Evolutionary conservation across 768 basidiomycete genomes (phyloP).

Genomic region (Rickenella mellea): DNA sequence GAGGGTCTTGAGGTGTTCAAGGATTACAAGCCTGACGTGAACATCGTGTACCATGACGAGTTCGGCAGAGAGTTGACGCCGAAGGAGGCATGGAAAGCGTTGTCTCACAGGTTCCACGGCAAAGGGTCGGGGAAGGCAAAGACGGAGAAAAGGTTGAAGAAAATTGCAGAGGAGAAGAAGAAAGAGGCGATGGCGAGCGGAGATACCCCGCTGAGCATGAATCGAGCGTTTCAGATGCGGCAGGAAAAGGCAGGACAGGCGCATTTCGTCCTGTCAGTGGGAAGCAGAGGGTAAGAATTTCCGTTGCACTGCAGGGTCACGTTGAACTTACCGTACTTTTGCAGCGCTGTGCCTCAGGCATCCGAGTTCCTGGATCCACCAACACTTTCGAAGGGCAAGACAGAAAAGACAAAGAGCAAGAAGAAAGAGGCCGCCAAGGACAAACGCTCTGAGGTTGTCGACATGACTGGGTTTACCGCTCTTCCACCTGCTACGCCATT

Average conservation of each 20-base stretch:
- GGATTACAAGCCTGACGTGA: conserved; percentile 93
- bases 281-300: conserved; percentile 78
- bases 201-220: conserved; percentile 95
- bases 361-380: conserved; percentile 74
- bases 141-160: conserved; percentile 92
- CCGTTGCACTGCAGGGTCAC: not conserved
- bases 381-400: conserved; percentile 74
- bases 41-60: conserved; percentile 95
- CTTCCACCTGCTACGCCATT: conserved; percentile 45
- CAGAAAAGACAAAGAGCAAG: conserved; percentile 75
- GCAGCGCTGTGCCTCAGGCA: conserved; percentile 79
- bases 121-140: conserved; percentile 96
- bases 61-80: conserved; percentile 80
- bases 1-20: conserved; percentile 76
- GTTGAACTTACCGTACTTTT: conserved; percentile 9
- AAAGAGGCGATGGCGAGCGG: conserved; percentile 88
- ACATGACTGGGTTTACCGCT: conserved; percentile 59
- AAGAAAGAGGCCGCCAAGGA: conserved; percentile 56
- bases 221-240: conserved; percentile 82
- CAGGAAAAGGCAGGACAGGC: conserved; percentile 94
- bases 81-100: conserved; percentile 98
- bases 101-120: conserved; percentile 97
- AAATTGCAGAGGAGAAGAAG: conserved; percentile 96
- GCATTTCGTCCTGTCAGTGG: conserved; percentile 91
- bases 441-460: conserved; percentile 31